A percentile compares a stretch with the other conserved stretches of the same genome.
These are phyloP conservation scores for Zangia roseola DNA, from an alignment of 768 basidiomycete genomes.

Conservation along the genomic window DNA sequence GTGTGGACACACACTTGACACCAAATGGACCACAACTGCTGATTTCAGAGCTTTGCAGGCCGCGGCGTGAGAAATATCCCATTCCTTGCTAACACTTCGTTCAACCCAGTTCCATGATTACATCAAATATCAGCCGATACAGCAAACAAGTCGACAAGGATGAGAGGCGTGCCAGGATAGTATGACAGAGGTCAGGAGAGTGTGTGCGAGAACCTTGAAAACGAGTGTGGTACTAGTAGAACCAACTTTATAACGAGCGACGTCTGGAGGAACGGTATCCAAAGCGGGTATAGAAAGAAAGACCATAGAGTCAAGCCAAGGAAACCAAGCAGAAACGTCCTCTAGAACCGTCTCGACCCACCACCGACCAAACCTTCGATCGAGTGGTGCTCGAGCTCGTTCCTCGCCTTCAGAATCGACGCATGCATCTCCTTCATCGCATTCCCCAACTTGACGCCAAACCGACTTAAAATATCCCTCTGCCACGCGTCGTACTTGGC, in stretches of 20 bases:
- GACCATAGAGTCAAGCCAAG: background rate
- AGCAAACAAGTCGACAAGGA: conserved; percentile 16
- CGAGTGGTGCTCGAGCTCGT: conserved; percentile 94
- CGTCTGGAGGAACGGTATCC: conserved; percentile 3
- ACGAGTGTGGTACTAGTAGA: too few relatives aligned
- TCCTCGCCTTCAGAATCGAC: conserved; percentile 86
- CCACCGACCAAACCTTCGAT: conserved; percentile 85
- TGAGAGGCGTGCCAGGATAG: conserved; percentile 5
- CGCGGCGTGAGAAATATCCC: too few relatives aligned
- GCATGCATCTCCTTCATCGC: conserved; percentile 99
- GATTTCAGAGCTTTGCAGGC: too few relatives aligned
- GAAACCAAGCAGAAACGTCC: background rate
- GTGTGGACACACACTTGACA: too few relatives aligned
- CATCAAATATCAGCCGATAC: conserved; percentile 28
- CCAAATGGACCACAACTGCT: too few relatives aligned
- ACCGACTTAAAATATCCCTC: conserved; percentile 87
- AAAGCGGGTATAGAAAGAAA: conserved; percentile 12
- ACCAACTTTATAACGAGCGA: too few relatives aligned
- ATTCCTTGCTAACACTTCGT: too few relatives aligned
- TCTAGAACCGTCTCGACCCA: conserved; percentile 48
- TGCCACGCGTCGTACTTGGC: conserved; percentile 99
- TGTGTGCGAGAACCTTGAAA: too few relatives aligned
- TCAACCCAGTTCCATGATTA: conserved; percentile 19
- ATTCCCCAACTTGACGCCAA: conserved; percentile 89
- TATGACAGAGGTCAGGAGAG: conserved; percentile 2